These are phyloP conservation scores for Mortierella sp. DNA, from an alignment of 371 early-diverging fungal genomes.

Conservation along the genomic window DNA sequence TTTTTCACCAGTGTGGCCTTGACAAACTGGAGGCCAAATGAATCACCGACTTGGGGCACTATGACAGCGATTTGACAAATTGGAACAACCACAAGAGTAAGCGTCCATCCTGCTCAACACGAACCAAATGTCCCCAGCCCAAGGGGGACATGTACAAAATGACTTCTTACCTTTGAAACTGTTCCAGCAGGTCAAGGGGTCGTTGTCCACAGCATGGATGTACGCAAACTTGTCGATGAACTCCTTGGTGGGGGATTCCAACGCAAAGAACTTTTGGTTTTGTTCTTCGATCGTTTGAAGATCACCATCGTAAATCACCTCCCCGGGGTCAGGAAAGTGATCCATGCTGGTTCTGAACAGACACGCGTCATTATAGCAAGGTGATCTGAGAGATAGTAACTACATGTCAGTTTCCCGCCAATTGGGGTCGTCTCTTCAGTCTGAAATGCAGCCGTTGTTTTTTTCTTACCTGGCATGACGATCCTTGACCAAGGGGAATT, in stretches of 20 bases:
- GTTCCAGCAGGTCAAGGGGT: constrained; percentile 68
- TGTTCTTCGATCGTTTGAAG: constrained; percentile 57
- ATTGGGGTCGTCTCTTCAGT: too few species aligned
- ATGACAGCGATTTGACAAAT: too few species aligned
- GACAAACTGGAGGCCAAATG: constrained; percentile 64
- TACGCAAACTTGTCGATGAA: constrained; percentile 62
- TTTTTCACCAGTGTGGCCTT: constrained; percentile 36
- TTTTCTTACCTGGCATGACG: constrained; percentile 64
- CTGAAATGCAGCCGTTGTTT: too few species aligned
- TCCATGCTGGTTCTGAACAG: constrained; percentile 67
- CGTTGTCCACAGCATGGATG: constrained; percentile 64
- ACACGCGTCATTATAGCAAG: constrained; percentile 68
- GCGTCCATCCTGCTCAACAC: too few species aligned
- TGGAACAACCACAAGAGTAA: too few species aligned
- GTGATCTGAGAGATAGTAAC: constrained; percentile 47
- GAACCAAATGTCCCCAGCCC: too few species aligned
- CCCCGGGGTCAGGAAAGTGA: constrained; percentile 59
- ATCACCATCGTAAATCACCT: constrained; percentile 53
- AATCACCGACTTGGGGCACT: constrained; percentile 61
- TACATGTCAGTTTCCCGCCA: constrained; percentile 5
- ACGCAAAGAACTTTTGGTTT: constrained; percentile 49
- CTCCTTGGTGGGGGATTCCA: constrained; percentile 52
- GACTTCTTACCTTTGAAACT: constrained; percentile 55
- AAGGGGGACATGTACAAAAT: too few species aligned
- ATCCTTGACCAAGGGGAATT: constrained; percentile 57